Evolutionary conservation across 2,329 filamentous ascomycete species (phyloP).

Genomic region (Orbilia blumenaviensis): DNA sequence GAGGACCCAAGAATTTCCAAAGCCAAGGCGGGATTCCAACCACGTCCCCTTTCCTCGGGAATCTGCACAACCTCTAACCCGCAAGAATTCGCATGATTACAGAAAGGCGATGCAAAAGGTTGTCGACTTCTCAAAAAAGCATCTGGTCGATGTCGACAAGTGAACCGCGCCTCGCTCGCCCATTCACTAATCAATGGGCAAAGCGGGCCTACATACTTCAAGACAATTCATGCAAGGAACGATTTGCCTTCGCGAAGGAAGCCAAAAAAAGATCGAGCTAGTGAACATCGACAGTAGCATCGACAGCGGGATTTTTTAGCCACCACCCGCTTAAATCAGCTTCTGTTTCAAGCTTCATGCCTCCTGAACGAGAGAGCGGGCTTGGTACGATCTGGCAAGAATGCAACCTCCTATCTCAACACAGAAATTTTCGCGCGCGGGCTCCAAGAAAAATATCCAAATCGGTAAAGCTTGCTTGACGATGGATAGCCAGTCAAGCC

Average conservation of each 20-base stretch:
- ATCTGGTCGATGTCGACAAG: constrained; percentile 8
- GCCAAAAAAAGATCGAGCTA: constrained; percentile 47
- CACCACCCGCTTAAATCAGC: constrained; percentile 34
- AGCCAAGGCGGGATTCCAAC: constrained; percentile 46
- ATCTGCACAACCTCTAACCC: constrained; percentile 11
- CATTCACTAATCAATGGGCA: constrained; percentile 15
- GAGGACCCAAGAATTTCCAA: constrained; percentile 10
- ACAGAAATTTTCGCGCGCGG: constrained; percentile 29
- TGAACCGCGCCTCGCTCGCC: constrained; percentile 19
- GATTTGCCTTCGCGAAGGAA: constrained; percentile 16
- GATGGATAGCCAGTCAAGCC: constrained; percentile 17
- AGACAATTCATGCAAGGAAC: constrained; percentile 53
- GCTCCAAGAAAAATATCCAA: constrained; percentile 9
- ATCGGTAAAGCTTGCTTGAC: constrained; percentile 2
- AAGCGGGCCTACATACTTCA: constrained; percentile 28
- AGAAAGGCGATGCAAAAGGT: constrained; percentile 13
- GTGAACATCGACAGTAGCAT: not conserved
- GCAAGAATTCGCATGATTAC: constrained; percentile 11
- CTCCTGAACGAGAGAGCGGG: constrained; percentile 37
- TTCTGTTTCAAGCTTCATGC: constrained; percentile 47
- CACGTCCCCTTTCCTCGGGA: constrained; percentile 32
- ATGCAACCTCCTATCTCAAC: constrained; percentile 31
- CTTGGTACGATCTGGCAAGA: constrained; percentile 14
- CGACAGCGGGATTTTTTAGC: constrained; percentile 20
- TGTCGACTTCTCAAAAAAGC: constrained; percentile 24